These are phyloP conservation scores for Hericium erinaceus DNA, from an alignment of 768 basidiomycete genomes.

Conservation along the genomic window DNA sequence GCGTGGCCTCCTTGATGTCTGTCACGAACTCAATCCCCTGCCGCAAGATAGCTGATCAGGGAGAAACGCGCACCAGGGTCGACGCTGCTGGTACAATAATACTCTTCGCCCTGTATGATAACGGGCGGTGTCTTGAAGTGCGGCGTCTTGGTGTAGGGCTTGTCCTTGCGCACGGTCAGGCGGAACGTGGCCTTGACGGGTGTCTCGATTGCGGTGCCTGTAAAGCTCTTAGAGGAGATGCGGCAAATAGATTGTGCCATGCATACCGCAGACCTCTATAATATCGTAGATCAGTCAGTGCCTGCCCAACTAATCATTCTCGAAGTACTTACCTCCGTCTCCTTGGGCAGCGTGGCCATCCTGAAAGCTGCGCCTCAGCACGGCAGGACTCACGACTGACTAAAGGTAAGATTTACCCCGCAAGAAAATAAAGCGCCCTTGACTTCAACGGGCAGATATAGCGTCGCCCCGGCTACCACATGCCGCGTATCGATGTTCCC, in stretches of 20 bases:
- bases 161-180: conserved; percentile 47
- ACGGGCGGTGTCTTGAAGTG: conserved; percentile 35
- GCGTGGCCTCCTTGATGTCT: conserved; percentile 47
- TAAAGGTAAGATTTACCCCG: conserved; percentile 31
- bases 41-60: neutral
- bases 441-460: conserved; percentile 50
- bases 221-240: neutral
- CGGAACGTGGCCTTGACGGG: conserved; percentile 47
- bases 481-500: conserved; percentile 57
- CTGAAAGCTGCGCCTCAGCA: conserved; percentile 19
- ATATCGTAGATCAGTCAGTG: neutral
- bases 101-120: conserved; percentile 21
- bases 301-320: neutral
- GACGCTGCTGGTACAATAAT: conserved; percentile 52
- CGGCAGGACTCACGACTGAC: neutral
- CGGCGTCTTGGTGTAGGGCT: conserved; percentile 47
- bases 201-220: conserved; percentile 58
- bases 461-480: conserved; percentile 41
- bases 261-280: conserved; percentile 48
- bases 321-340: conserved; percentile 43
- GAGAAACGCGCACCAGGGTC: conserved; percentile 27
- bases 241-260: neutral
- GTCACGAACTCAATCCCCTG: neutral
- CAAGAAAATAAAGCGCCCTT: conserved; percentile 54
- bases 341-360: conserved; percentile 63